A percentile compares a stretch with the other conserved stretches of the same genome.
These are phyloP conservation scores for Apiotrichum akiyoshidainum DNA, from an alignment of 1,284 basidiomycete genomes.

Conservation along the genomic window DNA sequence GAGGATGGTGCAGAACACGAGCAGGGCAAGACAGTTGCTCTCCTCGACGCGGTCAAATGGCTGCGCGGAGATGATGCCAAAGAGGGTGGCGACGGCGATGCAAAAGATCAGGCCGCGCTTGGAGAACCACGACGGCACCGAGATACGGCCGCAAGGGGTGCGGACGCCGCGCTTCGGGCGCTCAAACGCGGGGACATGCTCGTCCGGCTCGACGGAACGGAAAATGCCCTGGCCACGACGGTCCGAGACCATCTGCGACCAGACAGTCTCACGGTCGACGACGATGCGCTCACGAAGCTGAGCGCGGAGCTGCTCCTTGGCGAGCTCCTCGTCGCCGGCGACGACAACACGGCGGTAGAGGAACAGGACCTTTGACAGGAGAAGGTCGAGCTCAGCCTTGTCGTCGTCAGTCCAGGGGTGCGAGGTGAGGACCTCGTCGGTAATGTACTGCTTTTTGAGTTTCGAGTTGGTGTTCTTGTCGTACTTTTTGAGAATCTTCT, in stretches of 20 bases:
- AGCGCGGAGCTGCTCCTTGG: conserved; percentile 76
- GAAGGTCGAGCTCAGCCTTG: conserved; percentile 64
- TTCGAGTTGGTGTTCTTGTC: conserved; percentile 89
- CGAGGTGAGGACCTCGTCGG: conserved; percentile 66
- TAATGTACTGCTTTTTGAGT: conserved; percentile 80
- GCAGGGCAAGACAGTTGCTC: conserved; percentile 85
- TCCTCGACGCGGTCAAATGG: conserved; percentile 69
- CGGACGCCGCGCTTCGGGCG: conserved; percentile 50
- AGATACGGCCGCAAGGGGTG: conserved; percentile 63
- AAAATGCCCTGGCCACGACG: conserved; percentile 66
- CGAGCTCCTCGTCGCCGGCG: conserved; percentile 66
- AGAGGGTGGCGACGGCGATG: conserved; percentile 61
- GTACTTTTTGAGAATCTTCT: conserved; percentile 98
- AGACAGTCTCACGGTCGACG: conserved; percentile 62
- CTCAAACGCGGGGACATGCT: conserved; percentile 58
- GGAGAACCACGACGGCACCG: conserved; percentile 57
- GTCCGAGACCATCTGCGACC: conserved; percentile 86
- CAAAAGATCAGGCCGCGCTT: conserved; percentile 61
- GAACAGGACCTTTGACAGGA: conserved; percentile 63
- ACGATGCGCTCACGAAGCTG: conserved; percentile 78
- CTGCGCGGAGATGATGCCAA: conserved; percentile 60
- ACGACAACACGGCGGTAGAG: conserved; percentile 87
- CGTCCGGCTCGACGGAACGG: conserved; percentile 57
- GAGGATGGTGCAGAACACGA: conserved; percentile 86
- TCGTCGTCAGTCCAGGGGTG: conserved; percentile 65